Conservation (phyloP, 495 filamentous ascomycete species). For the Parathielavia hyrcaniae region DNA sequence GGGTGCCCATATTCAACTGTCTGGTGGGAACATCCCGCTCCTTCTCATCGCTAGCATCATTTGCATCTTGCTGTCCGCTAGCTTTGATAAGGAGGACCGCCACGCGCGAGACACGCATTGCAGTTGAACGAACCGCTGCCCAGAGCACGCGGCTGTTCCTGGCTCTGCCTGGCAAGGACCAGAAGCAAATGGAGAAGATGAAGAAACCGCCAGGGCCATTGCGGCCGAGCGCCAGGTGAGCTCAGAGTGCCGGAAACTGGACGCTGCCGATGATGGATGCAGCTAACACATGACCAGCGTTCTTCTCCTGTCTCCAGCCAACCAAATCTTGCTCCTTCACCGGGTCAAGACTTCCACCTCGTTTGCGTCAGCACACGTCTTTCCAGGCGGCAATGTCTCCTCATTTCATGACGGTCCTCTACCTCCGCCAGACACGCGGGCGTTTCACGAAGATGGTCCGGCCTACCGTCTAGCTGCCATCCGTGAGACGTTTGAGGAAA, state of each 20-base stretch:
- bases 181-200: not conserved
- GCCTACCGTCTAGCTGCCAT: conserved; percentile 74
- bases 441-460: conserved; percentile 59
- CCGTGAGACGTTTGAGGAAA: conserved; percentile 91
- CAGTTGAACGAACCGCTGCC: not conserved
- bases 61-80: not conserved
- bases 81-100: not conserved
- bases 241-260: not conserved
- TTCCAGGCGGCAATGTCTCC: conserved; percentile 86
- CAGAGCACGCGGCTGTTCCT: not conserved
- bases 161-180: not conserved
- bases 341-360: conserved; percentile 73
- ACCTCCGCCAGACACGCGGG: conserved; percentile 39
- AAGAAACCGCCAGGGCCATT: conserved; percentile 9
- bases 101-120: not conserved
- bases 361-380: conserved; percentile 90
- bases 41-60: not conserved
- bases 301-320: conserved; percentile 75
- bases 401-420: conserved; percentile 60
- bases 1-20: not conserved
- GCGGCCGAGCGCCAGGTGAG: conserved; percentile 21
- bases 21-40: not conserved
- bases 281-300: conserved; percentile 47
- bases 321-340: conserved; percentile 82
- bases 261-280: not conserved